Evolutionary conservation across 768 basidiomycete species (phyloP).

Genomic region (Boletus tylopilopsis): DNA sequence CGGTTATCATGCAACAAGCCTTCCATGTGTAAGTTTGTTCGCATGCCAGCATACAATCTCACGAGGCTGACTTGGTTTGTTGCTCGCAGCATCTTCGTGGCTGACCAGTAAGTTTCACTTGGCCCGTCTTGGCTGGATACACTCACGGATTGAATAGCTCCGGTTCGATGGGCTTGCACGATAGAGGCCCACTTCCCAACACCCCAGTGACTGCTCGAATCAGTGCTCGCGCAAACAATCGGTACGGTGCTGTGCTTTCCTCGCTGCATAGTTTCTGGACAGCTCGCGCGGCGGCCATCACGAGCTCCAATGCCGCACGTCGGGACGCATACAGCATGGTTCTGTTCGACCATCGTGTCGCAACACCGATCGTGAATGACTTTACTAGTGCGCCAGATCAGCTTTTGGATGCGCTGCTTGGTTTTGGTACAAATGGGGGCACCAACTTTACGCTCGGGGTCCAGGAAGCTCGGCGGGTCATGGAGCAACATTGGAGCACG

Average conservation of each 20-base stretch:
- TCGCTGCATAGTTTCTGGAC: constrained; percentile 55
- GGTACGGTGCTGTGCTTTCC: constrained; percentile 58
- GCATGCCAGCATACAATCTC: too few relatives aligned
- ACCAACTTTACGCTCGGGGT: constrained; percentile 47
- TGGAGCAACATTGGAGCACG: constrained; percentile 47
- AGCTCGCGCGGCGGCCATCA: constrained; percentile 41
- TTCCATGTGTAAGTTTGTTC: constrained; percentile 52
- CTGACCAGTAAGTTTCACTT: constrained; percentile 38
- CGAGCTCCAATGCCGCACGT: constrained; percentile 27
- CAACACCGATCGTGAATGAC: constrained; percentile 40
- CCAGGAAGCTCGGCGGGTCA: constrained; percentile 29
- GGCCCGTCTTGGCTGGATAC: not conserved
- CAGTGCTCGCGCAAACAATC: constrained; percentile 36
- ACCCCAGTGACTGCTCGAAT: constrained; percentile 43
- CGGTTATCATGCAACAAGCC: constrained; percentile 46
- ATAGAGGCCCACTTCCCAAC: constrained; percentile 42
- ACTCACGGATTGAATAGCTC: constrained; percentile 36
- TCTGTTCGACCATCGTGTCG: constrained; percentile 35
- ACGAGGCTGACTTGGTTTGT: not conserved
- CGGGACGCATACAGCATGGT: constrained; percentile 56
- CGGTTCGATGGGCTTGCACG: constrained; percentile 42
- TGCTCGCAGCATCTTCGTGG: constrained; percentile 46
- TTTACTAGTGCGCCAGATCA: constrained; percentile 42
- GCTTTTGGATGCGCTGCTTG: constrained; percentile 39
- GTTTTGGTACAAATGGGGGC: constrained; percentile 27